A percentile compares a stretch with the other conserved stretches of the same genome.
Evolutionary conservation across 192 early-diverging fungal species (phyloP).

Genomic region (Backusella australiensis): DNA sequence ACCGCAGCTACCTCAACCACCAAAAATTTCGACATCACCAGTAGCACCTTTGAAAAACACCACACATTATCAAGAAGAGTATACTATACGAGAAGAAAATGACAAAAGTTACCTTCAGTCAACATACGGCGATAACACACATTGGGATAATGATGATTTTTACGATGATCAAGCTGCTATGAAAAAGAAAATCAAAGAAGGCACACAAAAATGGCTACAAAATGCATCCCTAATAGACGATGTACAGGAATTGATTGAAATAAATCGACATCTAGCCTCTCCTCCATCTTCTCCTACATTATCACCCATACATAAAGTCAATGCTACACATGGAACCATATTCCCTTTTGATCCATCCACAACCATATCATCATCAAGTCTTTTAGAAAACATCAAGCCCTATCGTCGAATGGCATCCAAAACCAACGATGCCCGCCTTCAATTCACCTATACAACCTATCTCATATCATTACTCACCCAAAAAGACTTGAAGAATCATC

Average conservation of each 20-base stretch:
- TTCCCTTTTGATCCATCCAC: not conserved
- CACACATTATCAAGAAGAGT: not conserved
- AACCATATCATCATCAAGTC: not conserved
- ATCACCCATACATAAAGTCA: not conserved
- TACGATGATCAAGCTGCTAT: not conserved
- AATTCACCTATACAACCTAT: conserved; percentile 75
- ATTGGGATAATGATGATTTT: not conserved
- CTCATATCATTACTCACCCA: conserved; percentile 64
- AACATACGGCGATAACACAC: not conserved
- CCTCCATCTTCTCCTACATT: not conserved
- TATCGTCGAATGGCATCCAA: conserved; percentile 78
- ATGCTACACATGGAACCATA: not conserved
- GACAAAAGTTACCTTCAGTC: not conserved
- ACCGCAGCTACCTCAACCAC: not conserved
- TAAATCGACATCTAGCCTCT: not conserved
- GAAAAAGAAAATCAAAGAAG: not conserved
- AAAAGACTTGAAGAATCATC: conserved; percentile 11
- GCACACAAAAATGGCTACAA: too few species aligned
- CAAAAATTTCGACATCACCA: not conserved
- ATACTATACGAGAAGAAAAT: not conserved
- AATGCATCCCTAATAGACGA: not conserved
- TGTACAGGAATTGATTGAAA: not conserved
- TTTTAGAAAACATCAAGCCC: conserved; percentile 45
- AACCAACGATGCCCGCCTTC: conserved; percentile 68
- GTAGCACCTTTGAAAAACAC: not conserved